A percentile compares a stretch with the other conserved stretches of the same genome.
Evolutionary conservation across 1,139 yeast genomes (phyloP).

Genomic region (Trichomonascaceae sp.): DNA sequence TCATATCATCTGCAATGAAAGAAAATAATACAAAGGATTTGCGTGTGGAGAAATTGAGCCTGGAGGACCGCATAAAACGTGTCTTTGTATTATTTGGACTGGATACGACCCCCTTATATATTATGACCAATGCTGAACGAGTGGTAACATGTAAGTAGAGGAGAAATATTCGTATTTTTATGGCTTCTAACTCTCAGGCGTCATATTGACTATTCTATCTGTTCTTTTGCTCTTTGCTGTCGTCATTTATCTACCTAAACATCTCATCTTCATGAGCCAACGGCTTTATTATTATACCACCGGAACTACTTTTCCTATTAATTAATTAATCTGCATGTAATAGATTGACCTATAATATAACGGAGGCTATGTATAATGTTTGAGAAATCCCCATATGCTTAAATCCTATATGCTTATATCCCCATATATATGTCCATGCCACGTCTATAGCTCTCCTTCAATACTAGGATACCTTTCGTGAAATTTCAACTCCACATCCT

Average conservation of each 20-base stretch:
- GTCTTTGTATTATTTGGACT: constrained; percentile 9
- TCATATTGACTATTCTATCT: constrained; percentile 5
- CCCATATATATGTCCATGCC: neutral
- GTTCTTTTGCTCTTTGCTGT: constrained; percentile 15
- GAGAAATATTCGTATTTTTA: neutral
- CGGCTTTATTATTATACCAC: constrained; percentile 26
- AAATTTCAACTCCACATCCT: constrained; percentile 28
- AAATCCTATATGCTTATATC: neutral
- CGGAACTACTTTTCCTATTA: constrained; percentile 15
- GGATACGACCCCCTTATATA: constrained; percentile 22
- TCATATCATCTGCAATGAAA: neutral
- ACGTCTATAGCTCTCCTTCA: constrained; percentile 13
- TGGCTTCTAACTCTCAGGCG: constrained; percentile 5
- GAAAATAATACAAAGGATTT: neutral
- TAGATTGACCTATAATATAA: neutral
- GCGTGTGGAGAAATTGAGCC: neutral
- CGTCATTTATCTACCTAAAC: constrained; percentile 24
- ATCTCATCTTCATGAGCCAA: constrained; percentile 17
- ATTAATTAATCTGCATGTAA: neutral
- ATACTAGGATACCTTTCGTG: constrained; percentile 30
- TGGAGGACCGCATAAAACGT: constrained; percentile 10
- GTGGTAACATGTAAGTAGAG: constrained; percentile 20
- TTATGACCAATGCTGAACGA: constrained; percentile 23
- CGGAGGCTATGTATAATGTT: neutral
- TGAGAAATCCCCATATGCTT: neutral